Percentiles rank a stretch among this genome's conserved stretches.
phyloP scores from a whole-genome alignment of 129 eudicot species.

The Flaveria bidentis region DNA sequence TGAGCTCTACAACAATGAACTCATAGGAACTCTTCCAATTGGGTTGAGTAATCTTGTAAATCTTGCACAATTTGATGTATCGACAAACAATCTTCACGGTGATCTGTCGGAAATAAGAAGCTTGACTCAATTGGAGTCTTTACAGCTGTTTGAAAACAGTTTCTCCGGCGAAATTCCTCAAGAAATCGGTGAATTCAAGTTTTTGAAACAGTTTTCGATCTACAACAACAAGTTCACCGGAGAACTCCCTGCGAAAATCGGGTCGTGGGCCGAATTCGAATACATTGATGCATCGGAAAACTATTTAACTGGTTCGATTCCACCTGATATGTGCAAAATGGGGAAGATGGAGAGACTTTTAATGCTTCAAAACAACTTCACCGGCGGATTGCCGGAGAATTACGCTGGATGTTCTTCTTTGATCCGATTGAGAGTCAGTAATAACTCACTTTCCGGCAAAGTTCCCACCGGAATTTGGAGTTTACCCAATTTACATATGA shows the following conservation, averaged over 20 bases:
- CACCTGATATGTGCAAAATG: constrained; percentile 69
- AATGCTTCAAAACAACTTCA: constrained; percentile 59
- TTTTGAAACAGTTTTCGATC: constrained; percentile 45
- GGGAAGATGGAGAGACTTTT: constrained; percentile 41
- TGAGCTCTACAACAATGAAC: constrained; percentile 50
- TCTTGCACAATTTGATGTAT: constrained; percentile 50
- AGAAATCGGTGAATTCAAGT: constrained; percentile 64
- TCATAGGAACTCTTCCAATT: constrained; percentile 49
- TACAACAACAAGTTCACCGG: constrained; percentile 58
- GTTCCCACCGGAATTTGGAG: constrained; percentile 70
- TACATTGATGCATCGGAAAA: constrained; percentile 55
- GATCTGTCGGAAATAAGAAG: constrained; percentile 47
- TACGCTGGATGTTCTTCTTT: constrained; percentile 48
- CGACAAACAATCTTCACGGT: constrained; percentile 60
- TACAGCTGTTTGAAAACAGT: constrained; percentile 63
- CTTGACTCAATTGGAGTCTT: constrained; percentile 36
- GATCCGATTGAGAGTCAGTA: constrained; percentile 48
- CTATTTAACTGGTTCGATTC: constrained; percentile 52
- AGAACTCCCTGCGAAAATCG: constrained; percentile 55
- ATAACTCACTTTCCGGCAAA: constrained; percentile 60
- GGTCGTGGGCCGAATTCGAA: constrained; percentile 59
- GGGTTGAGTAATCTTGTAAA: constrained; percentile 55
- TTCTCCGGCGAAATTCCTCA: constrained; percentile 56
- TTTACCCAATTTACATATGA: constrained; percentile 46
- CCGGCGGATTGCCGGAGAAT: constrained; percentile 61